phyloP scores from a whole-genome alignment of 495 filamentous ascomycete species.

The Bryoglossum gracile region DNA sequence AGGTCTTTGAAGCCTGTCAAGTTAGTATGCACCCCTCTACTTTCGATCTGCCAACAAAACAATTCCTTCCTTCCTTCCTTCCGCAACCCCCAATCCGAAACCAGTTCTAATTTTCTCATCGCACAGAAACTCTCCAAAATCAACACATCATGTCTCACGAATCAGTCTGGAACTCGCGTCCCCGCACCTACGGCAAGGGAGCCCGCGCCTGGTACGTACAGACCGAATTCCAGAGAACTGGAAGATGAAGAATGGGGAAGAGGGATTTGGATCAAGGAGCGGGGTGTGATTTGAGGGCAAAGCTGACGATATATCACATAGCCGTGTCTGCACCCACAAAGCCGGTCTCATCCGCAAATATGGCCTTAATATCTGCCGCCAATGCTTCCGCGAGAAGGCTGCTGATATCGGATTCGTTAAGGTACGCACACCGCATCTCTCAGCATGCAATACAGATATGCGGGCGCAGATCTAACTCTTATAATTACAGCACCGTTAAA shows the following conservation, averaged over 20 bases:
- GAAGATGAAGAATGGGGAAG: conserved; percentile 11
- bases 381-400: conserved; percentile 98
- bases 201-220: conserved; percentile 72
- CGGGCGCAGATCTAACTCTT: conserved; percentile 21
- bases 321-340: conserved; percentile 92
- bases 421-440: conserved; percentile 44
- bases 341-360: conserved; percentile 98
- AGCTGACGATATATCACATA: conserved; percentile 30
- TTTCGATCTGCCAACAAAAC: too few relatives aligned
- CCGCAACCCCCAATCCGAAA: neutral
- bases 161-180: conserved; percentile 98
- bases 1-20: too few relatives aligned
- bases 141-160: conserved; percentile 83
- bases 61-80: too few relatives aligned
- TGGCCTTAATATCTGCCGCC: conserved; percentile 98
- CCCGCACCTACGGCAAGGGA: conserved; percentile 94
- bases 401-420: conserved; percentile 96
- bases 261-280: conserved; percentile 14
- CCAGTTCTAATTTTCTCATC: conserved; percentile 34
- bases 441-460: neutral
- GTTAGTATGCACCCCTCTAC: too few relatives aligned
- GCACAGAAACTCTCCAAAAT: conserved; percentile 4
- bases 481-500: conserved; percentile 46
- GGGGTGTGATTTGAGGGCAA: neutral
- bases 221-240: too few relatives aligned